A percentile compares a stretch with the other conserved stretches of the same genome.
These are phyloP conservation scores for Ustulina deusta DNA, from an alignment of 2,329 filamentous ascomycete genomes.

Conservation along the genomic window DNA sequence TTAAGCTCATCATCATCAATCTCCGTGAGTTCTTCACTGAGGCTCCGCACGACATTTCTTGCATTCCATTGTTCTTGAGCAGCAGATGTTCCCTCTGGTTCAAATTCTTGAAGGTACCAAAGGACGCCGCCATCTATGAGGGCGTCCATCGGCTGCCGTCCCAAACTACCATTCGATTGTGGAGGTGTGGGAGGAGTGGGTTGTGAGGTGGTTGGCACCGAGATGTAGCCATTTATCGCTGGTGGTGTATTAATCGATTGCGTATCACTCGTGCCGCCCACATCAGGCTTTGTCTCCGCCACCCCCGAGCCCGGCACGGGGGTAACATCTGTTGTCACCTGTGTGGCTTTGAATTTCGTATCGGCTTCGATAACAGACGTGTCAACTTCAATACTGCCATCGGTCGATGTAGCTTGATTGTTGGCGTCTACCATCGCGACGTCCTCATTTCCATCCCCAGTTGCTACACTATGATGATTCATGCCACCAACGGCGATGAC, in stretches of 20 bases:
- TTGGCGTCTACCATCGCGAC: conserved; percentile 55
- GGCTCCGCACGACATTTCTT: conserved; percentile 72
- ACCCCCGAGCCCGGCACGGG: conserved; percentile 33
- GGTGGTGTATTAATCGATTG: conserved; percentile 59
- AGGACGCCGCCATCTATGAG: conserved; percentile 80
- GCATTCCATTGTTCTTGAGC: conserved; percentile 80
- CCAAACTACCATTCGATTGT: conserved; percentile 70
- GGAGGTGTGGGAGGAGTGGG: conserved; percentile 73
- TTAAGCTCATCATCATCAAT: conserved; percentile 91
- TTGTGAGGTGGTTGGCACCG: conserved; percentile 50
- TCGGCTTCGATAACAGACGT: conserved; percentile 54
- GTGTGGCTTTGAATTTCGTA: conserved; percentile 47
- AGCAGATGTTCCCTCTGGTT: conserved; percentile 82
- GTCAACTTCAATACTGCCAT: conserved; percentile 61
- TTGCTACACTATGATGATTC: conserved; percentile 47
- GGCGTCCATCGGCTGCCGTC: conserved; percentile 62
- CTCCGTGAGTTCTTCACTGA: conserved; percentile 91
- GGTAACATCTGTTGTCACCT: conserved; percentile 39
- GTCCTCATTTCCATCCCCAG: conserved; percentile 53
- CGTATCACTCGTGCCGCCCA: conserved; percentile 47
- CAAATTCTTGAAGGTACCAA: conserved; percentile 88
- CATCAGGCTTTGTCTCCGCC: conserved; percentile 46
- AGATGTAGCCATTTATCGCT: conserved; percentile 60
- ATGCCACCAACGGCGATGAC: conserved; percentile 60
- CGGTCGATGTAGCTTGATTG: conserved; percentile 52